These are phyloP conservation scores for Penicillium tannophilum DNA, from an alignment of 495 filamentous ascomycete genomes.

Conservation along the genomic window DNA sequence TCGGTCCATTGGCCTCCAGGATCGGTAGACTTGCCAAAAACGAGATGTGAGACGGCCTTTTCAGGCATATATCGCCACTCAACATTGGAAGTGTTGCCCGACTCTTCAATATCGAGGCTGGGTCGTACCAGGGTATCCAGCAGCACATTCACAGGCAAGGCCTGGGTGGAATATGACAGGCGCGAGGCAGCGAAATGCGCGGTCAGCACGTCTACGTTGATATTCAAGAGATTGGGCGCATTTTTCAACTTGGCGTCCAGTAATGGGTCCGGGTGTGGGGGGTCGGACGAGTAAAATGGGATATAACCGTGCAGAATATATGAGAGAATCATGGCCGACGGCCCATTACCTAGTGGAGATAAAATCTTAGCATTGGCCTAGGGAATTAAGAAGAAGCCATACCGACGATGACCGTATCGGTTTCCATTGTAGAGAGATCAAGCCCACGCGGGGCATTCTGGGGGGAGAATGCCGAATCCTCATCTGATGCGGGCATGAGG, in stretches of 20 bases:
- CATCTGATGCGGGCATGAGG: constrained; percentile 4
- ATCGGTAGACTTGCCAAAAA: constrained; percentile 55
- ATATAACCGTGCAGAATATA: constrained; percentile 69
- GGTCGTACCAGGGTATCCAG: constrained; percentile 68
- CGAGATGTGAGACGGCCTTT: constrained; percentile 58
- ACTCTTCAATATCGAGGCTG: constrained; percentile 61
- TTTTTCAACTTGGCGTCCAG: constrained; percentile 56
- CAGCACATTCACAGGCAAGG: constrained; percentile 64
- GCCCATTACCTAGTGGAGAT: constrained; percentile 56
- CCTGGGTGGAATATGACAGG: constrained; percentile 66
- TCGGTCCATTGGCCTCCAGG: constrained; percentile 69
- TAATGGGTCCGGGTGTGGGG: constrained; percentile 62
- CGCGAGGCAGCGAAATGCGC: constrained; percentile 63
- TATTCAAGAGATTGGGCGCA: constrained; percentile 46
- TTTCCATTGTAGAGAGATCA: constrained; percentile 43
- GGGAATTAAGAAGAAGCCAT: constrained; percentile 21
- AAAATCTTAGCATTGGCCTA: constrained; percentile 10
- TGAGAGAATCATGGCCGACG: constrained; percentile 66
- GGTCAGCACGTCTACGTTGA: constrained; percentile 52
- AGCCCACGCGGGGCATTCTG: constrained; percentile 41
- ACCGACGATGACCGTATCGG: constrained; percentile 53
- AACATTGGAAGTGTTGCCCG: constrained; percentile 51
- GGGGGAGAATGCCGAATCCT: constrained; percentile 25
- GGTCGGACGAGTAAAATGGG: constrained; percentile 56
- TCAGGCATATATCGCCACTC: constrained; percentile 57